These are phyloP conservation scores for Fusarium odoratissimum DNA, from an alignment of 2,329 filamentous ascomycete species.

Conservation along the genomic window DNA sequence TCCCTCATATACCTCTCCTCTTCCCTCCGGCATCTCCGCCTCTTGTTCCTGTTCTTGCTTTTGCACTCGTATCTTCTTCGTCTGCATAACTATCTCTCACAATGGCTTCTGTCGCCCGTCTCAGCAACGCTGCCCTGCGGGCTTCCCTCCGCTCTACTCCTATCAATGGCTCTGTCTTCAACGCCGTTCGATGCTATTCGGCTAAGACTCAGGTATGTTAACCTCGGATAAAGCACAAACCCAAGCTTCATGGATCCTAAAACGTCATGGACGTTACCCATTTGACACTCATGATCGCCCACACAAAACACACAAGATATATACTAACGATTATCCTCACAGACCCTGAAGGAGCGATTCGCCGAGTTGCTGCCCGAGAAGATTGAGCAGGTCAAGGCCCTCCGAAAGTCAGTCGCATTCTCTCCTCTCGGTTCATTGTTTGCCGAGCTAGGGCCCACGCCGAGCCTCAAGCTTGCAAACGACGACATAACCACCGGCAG, in stretches of 20 bases:
- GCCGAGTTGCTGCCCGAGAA: slow-evolving; percentile 95
- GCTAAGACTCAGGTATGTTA: slow-evolving; percentile 84
- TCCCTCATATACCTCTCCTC: slow-evolving; percentile 49
- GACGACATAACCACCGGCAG: slow-evolving; percentile 9
- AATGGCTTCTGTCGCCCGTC: slow-evolving; percentile 87
- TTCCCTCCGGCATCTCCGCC: slow-evolving; percentile 50
- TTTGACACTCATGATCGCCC: not conserved
- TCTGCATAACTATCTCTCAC: slow-evolving; percentile 49
- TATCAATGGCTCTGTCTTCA: slow-evolving; percentile 80
- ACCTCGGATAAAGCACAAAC: slow-evolving; percentile 14
- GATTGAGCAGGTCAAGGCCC: slow-evolving; percentile 99
- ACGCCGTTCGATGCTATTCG: slow-evolving; percentile 89
- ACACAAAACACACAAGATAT: not conserved
- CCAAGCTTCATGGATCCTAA: slow-evolving; percentile 12
- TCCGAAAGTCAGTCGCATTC: slow-evolving; percentile 80
- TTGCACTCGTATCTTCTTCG: slow-evolving; percentile 46
- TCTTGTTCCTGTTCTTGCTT: slow-evolving; percentile 36
- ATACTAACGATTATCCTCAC: slow-evolving; percentile 13
- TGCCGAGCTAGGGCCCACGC: slow-evolving; percentile 24
- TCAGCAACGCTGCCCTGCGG: slow-evolving; percentile 85
- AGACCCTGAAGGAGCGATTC: slow-evolving; percentile 99
- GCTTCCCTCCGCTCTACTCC: slow-evolving; percentile 76
- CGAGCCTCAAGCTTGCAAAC: slow-evolving; percentile 19
- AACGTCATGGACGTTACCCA: slow-evolving; percentile 11
- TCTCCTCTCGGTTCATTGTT: slow-evolving; percentile 26